Evolutionary conservation across 805 yeast species (phyloP).

Genomic region (Candida maltosa): DNA sequence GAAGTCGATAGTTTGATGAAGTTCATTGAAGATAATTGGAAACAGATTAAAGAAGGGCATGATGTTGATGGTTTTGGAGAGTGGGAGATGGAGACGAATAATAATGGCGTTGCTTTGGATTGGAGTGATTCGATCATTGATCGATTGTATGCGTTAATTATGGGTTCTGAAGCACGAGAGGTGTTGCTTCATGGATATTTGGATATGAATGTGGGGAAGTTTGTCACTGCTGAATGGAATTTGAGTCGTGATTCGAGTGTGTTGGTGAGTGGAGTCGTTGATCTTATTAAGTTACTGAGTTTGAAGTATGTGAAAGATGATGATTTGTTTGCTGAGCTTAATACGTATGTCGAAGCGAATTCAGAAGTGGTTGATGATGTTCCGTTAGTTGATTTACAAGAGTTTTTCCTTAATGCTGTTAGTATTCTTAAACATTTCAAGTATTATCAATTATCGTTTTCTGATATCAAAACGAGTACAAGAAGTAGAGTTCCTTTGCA

Average conservation of each 20-base stretch:
- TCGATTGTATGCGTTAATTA: slow-evolving; percentile 39
- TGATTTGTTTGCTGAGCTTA: slow-evolving; percentile 21
- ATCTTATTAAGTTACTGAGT: slow-evolving; percentile 34
- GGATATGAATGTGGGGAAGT: slow-evolving; percentile 21
- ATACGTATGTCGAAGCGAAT: slow-evolving; percentile 14
- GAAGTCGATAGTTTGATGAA: slow-evolving; percentile 12
- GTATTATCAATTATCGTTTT: slow-evolving; percentile 12
- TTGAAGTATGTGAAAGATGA: slow-evolving; percentile 11
- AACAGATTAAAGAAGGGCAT: slow-evolving; percentile 6
- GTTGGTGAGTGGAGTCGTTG: slow-evolving; percentile 64
- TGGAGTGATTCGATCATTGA: slow-evolving; percentile 42
- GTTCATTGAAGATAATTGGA: slow-evolving; percentile 2
- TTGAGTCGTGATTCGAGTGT: slow-evolving; percentile 15
- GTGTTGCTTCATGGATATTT: slow-evolving; percentile 53
- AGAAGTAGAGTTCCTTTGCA: slow-evolving; percentile 45
- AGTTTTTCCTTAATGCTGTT: slow-evolving; percentile 14
- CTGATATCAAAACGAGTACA: slow-evolving; percentile 63
- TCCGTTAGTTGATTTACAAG: slow-evolving; percentile 22
- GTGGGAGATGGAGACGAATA: slow-evolving; percentile 7
- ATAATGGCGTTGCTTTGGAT: slow-evolving; percentile 20
- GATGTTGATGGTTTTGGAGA: neutral
- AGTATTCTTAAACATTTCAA: slow-evolving; percentile 13
- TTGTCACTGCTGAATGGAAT: slow-evolving; percentile 9
- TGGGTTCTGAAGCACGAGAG: slow-evolving; percentile 59
- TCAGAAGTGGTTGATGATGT: slow-evolving; percentile 14